Conservation (phyloP, 2,329 filamentous ascomycete genomes). For the Alternaria gansuensis region DNA sequence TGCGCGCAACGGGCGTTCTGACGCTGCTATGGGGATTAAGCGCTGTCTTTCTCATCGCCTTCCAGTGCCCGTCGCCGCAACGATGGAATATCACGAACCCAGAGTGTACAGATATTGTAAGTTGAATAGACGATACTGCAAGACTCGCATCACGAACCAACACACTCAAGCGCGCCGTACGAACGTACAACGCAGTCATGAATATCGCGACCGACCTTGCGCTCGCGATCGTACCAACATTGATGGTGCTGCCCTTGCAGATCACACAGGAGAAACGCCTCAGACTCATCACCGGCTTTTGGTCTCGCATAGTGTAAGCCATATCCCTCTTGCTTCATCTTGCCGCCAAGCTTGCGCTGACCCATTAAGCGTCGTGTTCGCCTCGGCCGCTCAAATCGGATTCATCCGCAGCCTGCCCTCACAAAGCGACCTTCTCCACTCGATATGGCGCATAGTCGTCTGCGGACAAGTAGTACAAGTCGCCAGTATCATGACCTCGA, state of each 20-base stretch:
- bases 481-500: conserved; percentile 14
- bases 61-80: conserved; percentile 10
- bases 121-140: not conserved
- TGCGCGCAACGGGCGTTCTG: not conserved
- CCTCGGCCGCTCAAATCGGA: not conserved
- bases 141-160: not conserved
- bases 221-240: conserved; percentile 1
- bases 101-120: conserved; percentile 6
- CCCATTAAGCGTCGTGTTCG: conserved; percentile 2
- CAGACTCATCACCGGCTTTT: conserved; percentile 2
- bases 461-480: conserved; percentile 17
- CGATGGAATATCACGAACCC: conserved; percentile 11
- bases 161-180: not conserved
- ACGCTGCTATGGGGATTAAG: conserved; percentile 13
- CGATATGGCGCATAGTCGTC: conserved; percentile 16
- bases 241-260: conserved; percentile 11
- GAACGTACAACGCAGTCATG: conserved; percentile 14
- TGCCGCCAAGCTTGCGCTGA: not conserved
- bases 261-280: not conserved
- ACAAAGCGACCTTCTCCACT: conserved; percentile 6
- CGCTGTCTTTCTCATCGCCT: conserved; percentile 9
- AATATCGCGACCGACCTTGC: conserved; percentile 15
- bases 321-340: not conserved
- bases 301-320: conserved; percentile 7
- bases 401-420: not conserved